Base-by-base conservation (phyloP, 768 basidiomycete genomes). In the Austroboletus eburneus region DNA sequence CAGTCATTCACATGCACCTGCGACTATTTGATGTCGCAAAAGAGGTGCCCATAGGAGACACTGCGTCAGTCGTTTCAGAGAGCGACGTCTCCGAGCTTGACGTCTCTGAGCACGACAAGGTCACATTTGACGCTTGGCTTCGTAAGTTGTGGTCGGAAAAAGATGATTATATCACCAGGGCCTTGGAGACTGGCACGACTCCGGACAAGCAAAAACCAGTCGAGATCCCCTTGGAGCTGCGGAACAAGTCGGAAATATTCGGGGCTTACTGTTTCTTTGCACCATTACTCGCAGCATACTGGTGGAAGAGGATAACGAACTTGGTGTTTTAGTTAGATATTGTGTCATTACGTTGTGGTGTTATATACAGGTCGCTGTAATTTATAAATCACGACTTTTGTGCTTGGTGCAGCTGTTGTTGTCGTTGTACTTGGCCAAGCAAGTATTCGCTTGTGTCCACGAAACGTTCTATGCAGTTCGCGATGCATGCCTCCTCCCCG, bases 391-490 rank as follows among this genome's bases (percentile, higher is more conserved):
- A 40, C 5, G 52, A 42, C 37, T 51, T 56, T 51, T 58, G 58
- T 51, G 57, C 45, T 66, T 62, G 61, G 55, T 79, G 75, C 51
- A 74, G 65, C 50, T 81, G 76, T 25, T 83, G 74, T 48, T 72
- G 66, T 32, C 71, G 67, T 35, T 75, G 68, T 27, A 85, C 69
- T 57, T 79, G 76, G 52, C 80, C 79, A 47, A 96, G 83, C 73
- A 97, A 77, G 69, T 80, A 88, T 34, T 91, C 66, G 60, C 82
- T 87, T 30, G 83, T 80, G 70, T 97, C 94, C 57, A 97, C 71
- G 72, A 96, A 97, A 48, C 93, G 76, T 47, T 90, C 89, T 41
- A 95, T 91, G 61, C 94, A 96, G 68, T 94, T 93, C 43, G 76
- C 71, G 40, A 97, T 76, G 64, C 94, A 97, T 45, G 72, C 74